Percentiles rank a stretch among this genome's conserved stretches.
These are phyloP conservation scores for Penicillium sp. DNA, from an alignment of 2,329 filamentous ascomycete genomes.

Conservation along the genomic window DNA sequence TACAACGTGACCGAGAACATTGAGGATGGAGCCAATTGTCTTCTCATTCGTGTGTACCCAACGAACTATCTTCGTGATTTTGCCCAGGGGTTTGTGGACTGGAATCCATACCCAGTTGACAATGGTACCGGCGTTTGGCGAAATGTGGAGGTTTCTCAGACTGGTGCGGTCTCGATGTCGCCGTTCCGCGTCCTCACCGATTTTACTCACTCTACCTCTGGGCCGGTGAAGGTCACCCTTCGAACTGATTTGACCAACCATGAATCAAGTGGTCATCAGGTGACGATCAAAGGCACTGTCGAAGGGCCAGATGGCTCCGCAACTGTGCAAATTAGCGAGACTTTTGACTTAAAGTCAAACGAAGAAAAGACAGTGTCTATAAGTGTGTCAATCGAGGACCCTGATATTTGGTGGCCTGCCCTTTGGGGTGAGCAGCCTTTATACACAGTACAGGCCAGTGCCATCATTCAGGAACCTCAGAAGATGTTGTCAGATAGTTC, in stretches of 20 bases:
- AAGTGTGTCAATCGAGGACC: constrained; percentile 41
- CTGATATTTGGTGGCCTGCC: constrained; percentile 62
- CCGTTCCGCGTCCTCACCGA: constrained; percentile 50
- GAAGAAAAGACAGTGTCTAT: constrained; percentile 45
- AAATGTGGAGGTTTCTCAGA: constrained; percentile 56
- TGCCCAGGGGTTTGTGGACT: constrained; percentile 61
- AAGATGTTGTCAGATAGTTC: constrained; percentile 36
- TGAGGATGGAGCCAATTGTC: constrained; percentile 47
- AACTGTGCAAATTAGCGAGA: constrained; percentile 29
- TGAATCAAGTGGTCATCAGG: constrained; percentile 19
- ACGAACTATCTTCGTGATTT: constrained; percentile 62
- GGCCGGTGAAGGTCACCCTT: constrained; percentile 44
- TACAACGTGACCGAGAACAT: constrained; percentile 55
- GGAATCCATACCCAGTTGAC: constrained; percentile 62
- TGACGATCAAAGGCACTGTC: constrained; percentile 26
- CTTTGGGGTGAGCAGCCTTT: constrained; percentile 60
- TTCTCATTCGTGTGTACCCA: constrained; percentile 57
- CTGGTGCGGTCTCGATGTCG: constrained; percentile 50
- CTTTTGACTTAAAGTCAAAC: constrained; percentile 41
- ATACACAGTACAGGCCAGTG: constrained; percentile 43
- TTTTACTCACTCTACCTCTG: constrained; percentile 37
- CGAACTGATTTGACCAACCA: constrained; percentile 41
- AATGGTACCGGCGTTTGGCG: constrained; percentile 66
- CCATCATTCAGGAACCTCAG: constrained; percentile 19
- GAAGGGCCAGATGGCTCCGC: constrained; percentile 13